These are phyloP conservation scores for Yamadazyma sp. DNA, from an alignment of 805 yeast species.

Conservation along the genomic window DNA sequence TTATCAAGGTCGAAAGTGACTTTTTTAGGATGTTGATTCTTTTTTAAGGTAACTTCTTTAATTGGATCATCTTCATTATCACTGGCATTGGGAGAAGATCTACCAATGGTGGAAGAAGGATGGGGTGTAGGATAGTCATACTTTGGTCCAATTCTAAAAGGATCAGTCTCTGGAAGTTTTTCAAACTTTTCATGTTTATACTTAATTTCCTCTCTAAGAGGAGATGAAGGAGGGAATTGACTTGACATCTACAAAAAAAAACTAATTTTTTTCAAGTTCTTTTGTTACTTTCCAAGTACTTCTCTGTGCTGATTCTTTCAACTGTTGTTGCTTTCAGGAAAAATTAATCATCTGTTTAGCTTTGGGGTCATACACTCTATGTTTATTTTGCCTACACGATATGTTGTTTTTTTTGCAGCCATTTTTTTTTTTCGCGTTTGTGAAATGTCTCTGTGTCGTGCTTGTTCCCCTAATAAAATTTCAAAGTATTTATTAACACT, in stretches of 20 bases:
- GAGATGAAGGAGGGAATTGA: constrained; percentile 55
- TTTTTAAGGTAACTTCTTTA: neutral
- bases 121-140: constrained; percentile 61
- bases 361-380: constrained; percentile 3
- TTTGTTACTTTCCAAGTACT: no score
- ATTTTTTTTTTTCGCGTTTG: constrained; percentile 1
- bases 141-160: constrained; percentile 1
- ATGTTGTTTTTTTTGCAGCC: constrained; percentile 7
- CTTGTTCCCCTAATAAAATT: neutral
- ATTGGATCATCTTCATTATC: neutral
- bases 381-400: constrained; percentile 6
- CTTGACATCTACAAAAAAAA: constrained; percentile 5
- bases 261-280: neutral
- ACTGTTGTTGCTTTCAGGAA: no score
- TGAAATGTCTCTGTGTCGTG: neutral
- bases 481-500: neutral
- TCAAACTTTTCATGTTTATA: constrained; percentile 3
- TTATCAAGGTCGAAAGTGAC: constrained; percentile 12
- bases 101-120: constrained; percentile 51
- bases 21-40: constrained; percentile 8
- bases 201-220: constrained; percentile 28
- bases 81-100: constrained; percentile 32
- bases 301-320: no score
- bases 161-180: constrained; percentile 10
- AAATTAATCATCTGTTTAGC: neutral